Evolutionary conservation across 306 rosid species (phyloP).

Genomic region (Cicer cuneatum): DNA sequence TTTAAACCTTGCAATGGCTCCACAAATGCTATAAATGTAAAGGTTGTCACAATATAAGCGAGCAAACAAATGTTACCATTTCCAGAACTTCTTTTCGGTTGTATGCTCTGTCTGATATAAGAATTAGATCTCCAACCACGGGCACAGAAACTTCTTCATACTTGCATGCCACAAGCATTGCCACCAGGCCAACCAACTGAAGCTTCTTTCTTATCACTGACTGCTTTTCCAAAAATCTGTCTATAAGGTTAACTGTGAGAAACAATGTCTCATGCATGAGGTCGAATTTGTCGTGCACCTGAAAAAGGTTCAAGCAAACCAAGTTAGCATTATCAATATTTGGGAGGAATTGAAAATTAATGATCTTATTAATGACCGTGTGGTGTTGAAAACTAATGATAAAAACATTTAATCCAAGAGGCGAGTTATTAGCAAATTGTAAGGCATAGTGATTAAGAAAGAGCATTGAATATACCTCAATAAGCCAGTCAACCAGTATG

Average conservation of each 20-base stretch:
- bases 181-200: slow-evolving; percentile 95
- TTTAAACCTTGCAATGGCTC: not conserved
- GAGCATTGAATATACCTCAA: slow-evolving; percentile 67
- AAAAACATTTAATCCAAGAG: slow-evolving; percentile 10
- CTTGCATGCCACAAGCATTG: slow-evolving; percentile 98
- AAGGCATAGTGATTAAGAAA: slow-evolving; percentile 37
- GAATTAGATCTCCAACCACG: slow-evolving; percentile 81
- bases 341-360: not conserved
- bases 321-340: slow-evolving; percentile 6
- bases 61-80: slow-evolving; percentile 62
- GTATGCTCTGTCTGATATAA: slow-evolving; percentile 92
- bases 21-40: not conserved
- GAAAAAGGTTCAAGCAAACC: slow-evolving; percentile 44
- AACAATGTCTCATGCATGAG: slow-evolving; percentile 91
- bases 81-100: slow-evolving; percentile 78
- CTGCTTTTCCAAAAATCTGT: slow-evolving; percentile 75
- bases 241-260: slow-evolving; percentile 80
- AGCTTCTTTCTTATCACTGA: slow-evolving; percentile 84
- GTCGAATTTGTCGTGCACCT: slow-evolving; percentile 98
- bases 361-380: too few relatives aligned
- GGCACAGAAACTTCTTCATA: slow-evolving; percentile 98
- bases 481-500: slow-evolving; percentile 94
- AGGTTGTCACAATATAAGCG: not conserved
- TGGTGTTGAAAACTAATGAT: not conserved
- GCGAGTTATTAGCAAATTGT: slow-evolving; percentile 39